These are phyloP conservation scores for Anthracocystis walkeri DNA, from an alignment of 1,284 basidiomycete genomes.

Conservation along the genomic window DNA sequence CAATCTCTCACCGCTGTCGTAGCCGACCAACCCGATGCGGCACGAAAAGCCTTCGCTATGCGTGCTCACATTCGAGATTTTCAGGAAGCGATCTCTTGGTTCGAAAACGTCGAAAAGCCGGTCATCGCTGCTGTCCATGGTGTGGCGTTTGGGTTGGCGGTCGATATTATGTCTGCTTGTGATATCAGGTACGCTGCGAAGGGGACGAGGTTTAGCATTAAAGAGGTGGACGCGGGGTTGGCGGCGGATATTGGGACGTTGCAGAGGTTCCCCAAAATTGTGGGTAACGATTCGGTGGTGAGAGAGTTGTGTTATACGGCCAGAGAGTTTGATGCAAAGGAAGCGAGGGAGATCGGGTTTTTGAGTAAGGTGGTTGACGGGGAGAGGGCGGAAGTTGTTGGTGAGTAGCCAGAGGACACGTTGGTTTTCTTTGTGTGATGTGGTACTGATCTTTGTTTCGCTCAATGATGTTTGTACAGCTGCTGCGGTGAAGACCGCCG, in stretches of 20 bases:
- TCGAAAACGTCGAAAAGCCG: constrained; percentile 80
- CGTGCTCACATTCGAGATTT: constrained; percentile 65
- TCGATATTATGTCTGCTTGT: constrained; percentile 81
- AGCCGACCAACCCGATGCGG: constrained; percentile 53
- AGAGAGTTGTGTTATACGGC: constrained; percentile 85
- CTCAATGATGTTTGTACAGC: constrained; percentile 47
- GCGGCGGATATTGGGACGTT: constrained; percentile 92
- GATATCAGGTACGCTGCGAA: constrained; percentile 83
- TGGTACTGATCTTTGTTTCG: background rate
- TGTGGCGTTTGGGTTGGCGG: constrained; percentile 79
- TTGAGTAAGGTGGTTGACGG: constrained; percentile 81
- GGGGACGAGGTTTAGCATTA: constrained; percentile 79
- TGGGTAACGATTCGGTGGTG: constrained; percentile 82
- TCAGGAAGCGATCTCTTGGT: constrained; percentile 63
- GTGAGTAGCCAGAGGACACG: constrained; percentile 24
- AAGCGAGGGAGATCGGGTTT: constrained; percentile 81
- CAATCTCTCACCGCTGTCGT: constrained; percentile 30
- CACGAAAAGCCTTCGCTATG: constrained; percentile 59
- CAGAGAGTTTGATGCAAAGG: constrained; percentile 77
- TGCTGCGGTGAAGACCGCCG: constrained; percentile 78
- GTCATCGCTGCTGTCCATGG: constrained; percentile 88
- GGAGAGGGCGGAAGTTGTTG: constrained; percentile 73
- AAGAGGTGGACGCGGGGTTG: constrained; percentile 89
- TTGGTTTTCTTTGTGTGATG: too few relatives aligned
- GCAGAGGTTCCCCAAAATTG: constrained; percentile 84